These are phyloP conservation scores for Fonsecaea nubica DNA, from an alignment of 2,329 filamentous ascomycete species.

Conservation along the genomic window DNA sequence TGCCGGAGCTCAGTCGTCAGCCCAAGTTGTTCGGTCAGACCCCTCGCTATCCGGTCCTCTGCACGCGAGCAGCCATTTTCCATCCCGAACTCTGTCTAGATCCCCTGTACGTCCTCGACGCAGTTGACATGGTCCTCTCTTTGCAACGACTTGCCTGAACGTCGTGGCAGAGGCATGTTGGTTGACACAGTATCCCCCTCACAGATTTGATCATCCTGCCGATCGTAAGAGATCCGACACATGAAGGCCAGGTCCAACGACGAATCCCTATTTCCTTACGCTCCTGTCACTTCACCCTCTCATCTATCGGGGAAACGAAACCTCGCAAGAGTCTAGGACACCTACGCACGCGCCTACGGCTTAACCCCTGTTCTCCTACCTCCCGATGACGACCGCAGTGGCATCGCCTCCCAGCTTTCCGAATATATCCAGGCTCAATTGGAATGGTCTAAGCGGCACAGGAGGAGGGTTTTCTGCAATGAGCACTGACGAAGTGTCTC, in stretches of 20 bases:
- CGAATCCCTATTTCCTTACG: constrained; percentile 29
- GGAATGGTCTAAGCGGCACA: constrained; percentile 64
- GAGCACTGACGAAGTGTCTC: constrained; percentile 82
- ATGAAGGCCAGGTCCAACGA: constrained; percentile 36
- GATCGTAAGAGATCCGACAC: constrained; percentile 33
- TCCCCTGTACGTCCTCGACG: constrained; percentile 25
- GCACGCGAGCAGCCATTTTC: constrained; percentile 34
- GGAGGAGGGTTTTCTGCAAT: constrained; percentile 71
- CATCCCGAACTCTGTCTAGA: constrained; percentile 3
- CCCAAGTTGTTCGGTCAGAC: constrained; percentile 27
- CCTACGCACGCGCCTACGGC: neutral
- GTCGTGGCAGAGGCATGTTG: neutral
- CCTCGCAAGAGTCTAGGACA: constrained; percentile 10
- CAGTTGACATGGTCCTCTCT: neutral
- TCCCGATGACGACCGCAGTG: constrained; percentile 67
- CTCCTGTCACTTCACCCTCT: constrained; percentile 5
- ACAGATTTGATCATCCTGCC: constrained; percentile 13
- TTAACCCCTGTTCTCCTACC: constrained; percentile 5
- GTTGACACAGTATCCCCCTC: constrained; percentile 21
- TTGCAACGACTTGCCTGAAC: neutral
- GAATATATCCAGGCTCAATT: constrained; percentile 66
- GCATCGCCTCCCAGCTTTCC: constrained; percentile 69
- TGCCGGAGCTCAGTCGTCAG: constrained; percentile 22
- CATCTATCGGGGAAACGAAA: constrained; percentile 1
- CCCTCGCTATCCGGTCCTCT: constrained; percentile 27